These are phyloP conservation scores for Fonsecaea nubica DNA, from an alignment of 2,329 filamentous ascomycete genomes.

Conservation along the genomic window DNA sequence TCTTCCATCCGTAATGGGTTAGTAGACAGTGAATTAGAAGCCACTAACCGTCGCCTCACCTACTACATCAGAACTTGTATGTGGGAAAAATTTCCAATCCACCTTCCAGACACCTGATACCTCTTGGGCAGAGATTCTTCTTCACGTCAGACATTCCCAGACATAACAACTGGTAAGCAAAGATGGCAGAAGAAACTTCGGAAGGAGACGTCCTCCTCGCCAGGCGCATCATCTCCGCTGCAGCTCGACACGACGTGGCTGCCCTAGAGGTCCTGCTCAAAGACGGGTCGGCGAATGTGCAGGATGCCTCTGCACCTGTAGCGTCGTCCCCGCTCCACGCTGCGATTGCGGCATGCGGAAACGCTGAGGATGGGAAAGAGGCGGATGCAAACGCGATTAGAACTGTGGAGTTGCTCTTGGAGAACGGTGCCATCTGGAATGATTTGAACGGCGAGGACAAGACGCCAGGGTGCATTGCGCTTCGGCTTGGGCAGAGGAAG, in stretches of 20 bases:
- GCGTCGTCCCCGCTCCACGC: constrained; percentile 16
- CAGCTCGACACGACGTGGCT: constrained; percentile 15
- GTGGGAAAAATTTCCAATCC: neutral
- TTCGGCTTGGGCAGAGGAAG: constrained; percentile 10
- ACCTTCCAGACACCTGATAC: neutral
- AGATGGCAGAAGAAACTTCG: constrained; percentile 10
- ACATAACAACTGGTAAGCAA: neutral
- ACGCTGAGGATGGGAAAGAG: constrained; percentile 11
- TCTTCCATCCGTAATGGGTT: neutral
- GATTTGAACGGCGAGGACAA: constrained; percentile 16
- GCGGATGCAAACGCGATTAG: constrained; percentile 4
- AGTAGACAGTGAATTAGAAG: neutral
- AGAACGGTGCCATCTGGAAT: constrained; percentile 20
- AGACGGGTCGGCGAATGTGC: constrained; percentile 14
- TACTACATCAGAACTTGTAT: neutral
- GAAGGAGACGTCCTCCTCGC: constrained; percentile 20
- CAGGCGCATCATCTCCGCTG: constrained; percentile 17
- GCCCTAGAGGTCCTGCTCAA: constrained; percentile 16
- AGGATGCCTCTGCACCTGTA: constrained; percentile 5
- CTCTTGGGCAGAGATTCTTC: neutral
- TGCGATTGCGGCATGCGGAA: constrained; percentile 8
- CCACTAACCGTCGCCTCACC: neutral
- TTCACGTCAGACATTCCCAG: neutral
- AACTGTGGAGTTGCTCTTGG: constrained; percentile 15
- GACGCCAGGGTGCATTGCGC: constrained; percentile 17